These are phyloP conservation scores for Ophidiomyces ophidiicola DNA, from an alignment of 2,329 filamentous ascomycete genomes.

Conservation along the genomic window DNA sequence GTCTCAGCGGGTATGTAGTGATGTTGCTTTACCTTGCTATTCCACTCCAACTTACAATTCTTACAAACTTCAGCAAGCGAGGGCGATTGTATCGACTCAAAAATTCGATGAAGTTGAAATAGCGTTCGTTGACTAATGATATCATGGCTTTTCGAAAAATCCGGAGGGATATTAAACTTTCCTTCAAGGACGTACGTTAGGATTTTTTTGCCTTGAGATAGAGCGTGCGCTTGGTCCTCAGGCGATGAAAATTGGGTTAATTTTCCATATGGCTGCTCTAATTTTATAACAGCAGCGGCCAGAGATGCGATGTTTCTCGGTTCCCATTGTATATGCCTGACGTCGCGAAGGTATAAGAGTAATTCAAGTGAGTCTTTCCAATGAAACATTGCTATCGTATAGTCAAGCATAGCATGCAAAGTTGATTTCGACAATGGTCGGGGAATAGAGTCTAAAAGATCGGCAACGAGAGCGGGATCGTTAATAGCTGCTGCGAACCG, in stretches of 20 bases:
- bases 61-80: slow-evolving; percentile 22
- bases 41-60: slow-evolving; percentile 16
- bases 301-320: slow-evolving; percentile 27
- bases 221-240: slow-evolving; percentile 15
- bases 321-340: slow-evolving; percentile 27
- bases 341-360: slow-evolving; percentile 25
- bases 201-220: slow-evolving; percentile 23
- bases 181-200: slow-evolving; percentile 27
- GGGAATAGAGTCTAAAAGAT: slow-evolving; percentile 22
- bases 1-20: slow-evolving; percentile 27
- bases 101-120: slow-evolving; percentile 22
- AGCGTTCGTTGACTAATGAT: slow-evolving; percentile 17
- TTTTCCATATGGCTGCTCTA: slow-evolving; percentile 18
- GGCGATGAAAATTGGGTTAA: background rate
- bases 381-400: slow-evolving; percentile 23
- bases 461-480: slow-evolving; percentile 27
- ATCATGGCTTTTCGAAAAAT: slow-evolving; percentile 2
- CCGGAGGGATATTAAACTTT: slow-evolving; percentile 23
- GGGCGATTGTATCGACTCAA: slow-evolving; percentile 23
- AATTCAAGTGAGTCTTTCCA: slow-evolving; percentile 27
- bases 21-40: slow-evolving; percentile 16
- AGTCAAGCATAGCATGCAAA: slow-evolving; percentile 27
- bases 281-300: slow-evolving; percentile 31
- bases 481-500: slow-evolving; percentile 42
- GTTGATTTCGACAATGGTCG: slow-evolving; percentile 27